Base-by-base conservation (phyloP, 2,329 filamentous ascomycete species). In the Berkeleyomyces basicola region DNA sequence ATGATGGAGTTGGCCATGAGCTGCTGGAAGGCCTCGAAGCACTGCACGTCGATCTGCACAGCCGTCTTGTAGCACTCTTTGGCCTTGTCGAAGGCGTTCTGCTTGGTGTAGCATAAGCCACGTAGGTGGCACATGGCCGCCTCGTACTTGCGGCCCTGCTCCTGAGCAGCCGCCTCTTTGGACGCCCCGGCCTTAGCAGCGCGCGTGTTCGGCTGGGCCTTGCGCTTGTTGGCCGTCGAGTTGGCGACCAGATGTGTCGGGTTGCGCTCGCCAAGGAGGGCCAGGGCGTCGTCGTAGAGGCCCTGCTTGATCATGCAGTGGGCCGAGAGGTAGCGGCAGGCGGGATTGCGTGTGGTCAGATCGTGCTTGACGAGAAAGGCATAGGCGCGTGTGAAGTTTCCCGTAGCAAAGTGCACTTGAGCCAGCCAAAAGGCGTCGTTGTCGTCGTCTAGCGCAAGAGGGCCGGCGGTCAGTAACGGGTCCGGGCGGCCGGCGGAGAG, bases 51-150 rank as follows among this genome's bases (percentile, higher is more conserved):
- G 70, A 99, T 96, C 66, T 88, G 84, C 55, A 97, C 90, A 1
- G 93, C 93, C 69, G 95, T 90, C 76, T 96, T 97, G 79, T 97
- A 99, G 75, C 93, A 97, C 69, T 97, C 91, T 72, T 96, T 96
- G 61, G 93, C 93, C 42, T 90, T 85, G 72, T 99, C 93, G 69
- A 97, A 97, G 36, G 92, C 88, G 73, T 97, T 99, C 72, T 96
- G 89, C 74, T 96, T 96, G 5, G 93, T 91, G 71, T 90, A 96
- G 77, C 95, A 97, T 59, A 96, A 81, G 4, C 93, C 93, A 33
- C 93, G 81, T 61, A 99, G 76, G 72, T 95, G 96, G 75, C 93
- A 99, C 91, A 99, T 99, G 70, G 87, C 90, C 0, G 93, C 93
- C 74, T 99, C 92, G 69, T 93, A 95, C 65, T 89, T 86, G 64